These are phyloP conservation scores for Amphichorda felina DNA, from an alignment of 2,329 filamentous ascomycete genomes.

Conservation along the genomic window DNA sequence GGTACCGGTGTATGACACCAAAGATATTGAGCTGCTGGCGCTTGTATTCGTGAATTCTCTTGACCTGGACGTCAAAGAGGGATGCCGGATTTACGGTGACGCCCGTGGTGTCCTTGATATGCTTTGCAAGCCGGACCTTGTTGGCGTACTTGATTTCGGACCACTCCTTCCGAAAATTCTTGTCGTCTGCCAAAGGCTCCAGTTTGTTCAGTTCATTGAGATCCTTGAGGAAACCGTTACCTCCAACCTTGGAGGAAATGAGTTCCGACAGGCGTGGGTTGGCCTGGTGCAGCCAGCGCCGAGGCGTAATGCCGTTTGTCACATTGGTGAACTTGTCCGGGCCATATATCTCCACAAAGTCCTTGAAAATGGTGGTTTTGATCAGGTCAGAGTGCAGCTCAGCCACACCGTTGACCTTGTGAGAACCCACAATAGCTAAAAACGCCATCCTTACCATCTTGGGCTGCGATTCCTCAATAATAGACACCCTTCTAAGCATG, in stretches of 20 bases:
- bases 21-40: constrained; percentile 98
- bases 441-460: constrained; percentile 99
- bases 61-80: constrained; percentile 95
- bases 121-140: constrained; percentile 83
- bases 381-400: constrained; percentile 96
- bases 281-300: constrained; percentile 94
- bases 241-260: constrained; percentile 80
- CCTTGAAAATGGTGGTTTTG: constrained; percentile 98
- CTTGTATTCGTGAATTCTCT: constrained; percentile 99
- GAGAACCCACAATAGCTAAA: constrained; percentile 88
- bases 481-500: constrained; percentile 76
- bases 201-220: constrained; percentile 77
- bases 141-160: constrained; percentile 93
- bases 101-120: constrained; percentile 73
- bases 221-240: constrained; percentile 79
- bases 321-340: constrained; percentile 98
- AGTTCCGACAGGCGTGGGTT: constrained; percentile 87
- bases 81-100: constrained; percentile 77
- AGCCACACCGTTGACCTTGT: constrained; percentile 98
- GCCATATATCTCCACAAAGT: constrained; percentile 91
- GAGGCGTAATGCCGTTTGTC: constrained; percentile 93
- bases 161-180: constrained; percentile 88
- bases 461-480: constrained; percentile 91
- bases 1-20: constrained; percentile 89
- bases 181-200: constrained; percentile 74